Base-by-base conservation (phyloP, 78 protist genomes). In the Dictyostelium intermedium region DNA sequence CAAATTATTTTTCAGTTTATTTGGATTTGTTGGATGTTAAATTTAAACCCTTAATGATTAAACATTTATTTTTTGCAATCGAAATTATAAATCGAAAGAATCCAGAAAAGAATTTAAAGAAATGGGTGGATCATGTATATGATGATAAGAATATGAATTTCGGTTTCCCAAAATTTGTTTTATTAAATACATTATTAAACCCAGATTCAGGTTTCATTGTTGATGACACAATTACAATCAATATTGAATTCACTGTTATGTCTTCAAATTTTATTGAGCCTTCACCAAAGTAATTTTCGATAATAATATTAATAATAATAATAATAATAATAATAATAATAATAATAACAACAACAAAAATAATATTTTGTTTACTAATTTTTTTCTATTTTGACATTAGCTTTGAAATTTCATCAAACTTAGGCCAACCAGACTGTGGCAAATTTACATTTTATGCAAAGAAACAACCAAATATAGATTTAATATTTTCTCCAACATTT, bases 191-290 rank as follows among this genome's bases (percentile, higher is more conserved):
- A 9, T 60, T 89, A 13, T 47, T 80, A 27, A 89, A 89, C 34
- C 81, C 81, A 25, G 94, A 78, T 13, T 25, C 56, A 23, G 94
- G 94, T 32, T 89, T 32, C n/a, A 89, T 89, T 23, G 87, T 89
- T 20, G 94, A 89, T n/a, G 94, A 89, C 70, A 89, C 94, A 13
- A 80, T 89, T 18, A 80, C 81, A 11, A 89, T 89, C 25, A 89
- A 89, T 34, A 89, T 89, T n/a, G 94, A 89, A 50, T 89, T 89
- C n/a, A 89, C 94, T n/a, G 94, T 89, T 23, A 89, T 89, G 94
- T 78, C 94, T 13, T 69, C 94, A 43, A 89, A 89, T 45, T 89
- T 78, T 35, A 8, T 30, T 27, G 94, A 89, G 81, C 83, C 81
- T 20, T 80, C 85, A 4, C 87, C 81, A 70, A 80, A 89, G 94